Base-by-base conservation (phyloP, 257 asterid species). In the Solanum ossicruentum region DNA sequence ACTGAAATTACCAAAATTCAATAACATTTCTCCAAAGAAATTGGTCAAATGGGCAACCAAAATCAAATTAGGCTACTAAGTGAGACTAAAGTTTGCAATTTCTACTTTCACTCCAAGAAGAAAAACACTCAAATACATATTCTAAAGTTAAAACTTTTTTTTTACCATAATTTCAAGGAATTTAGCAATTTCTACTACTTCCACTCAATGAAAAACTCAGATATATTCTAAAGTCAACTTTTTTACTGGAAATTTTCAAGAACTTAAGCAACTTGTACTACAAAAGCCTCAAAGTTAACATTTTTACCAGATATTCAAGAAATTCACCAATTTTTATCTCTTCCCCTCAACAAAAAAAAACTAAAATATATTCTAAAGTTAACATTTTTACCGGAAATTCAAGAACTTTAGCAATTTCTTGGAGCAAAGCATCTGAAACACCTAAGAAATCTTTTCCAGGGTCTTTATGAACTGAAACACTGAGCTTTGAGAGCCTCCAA, bases 391-490 rank as follows among this genome's bases (percentile, higher is more conserved):
- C 99, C 97, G 98, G 98, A 81, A 95, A 92, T 88, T 96, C 93
- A 84, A 96, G 94, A 92, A 93, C 88, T 90, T 89, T 95, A 84
- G 98, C 97, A 66, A 96, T 95, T 89, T 93, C 94, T 85, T 58
- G 84, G 55, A 96, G 92, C 88, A 96, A 85, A 79, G 96, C 89
- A 85, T 91, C 92, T 1, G 98, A 95, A 61, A 95, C 94, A 85
- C 86, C 92, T 84, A 90, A 88, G 69, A 88, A 92, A 85, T 96
- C 98, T 83, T 96, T 96, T n/a, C 99, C 99, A 61, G 97, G 98
- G 86, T 96, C 99, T 82, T 92, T 93, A 56, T 91, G 90, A 78
- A 92, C 97, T 0, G 93, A 83, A 72, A 95, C 92, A 63, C 87
- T 96, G 18, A 96, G 95, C 89, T 89, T 90, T 18, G 89, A 96